These are phyloP conservation scores for Ophiorrhiza pumila DNA, from an alignment of 257 asterid species.

Conservation along the genomic window DNA sequence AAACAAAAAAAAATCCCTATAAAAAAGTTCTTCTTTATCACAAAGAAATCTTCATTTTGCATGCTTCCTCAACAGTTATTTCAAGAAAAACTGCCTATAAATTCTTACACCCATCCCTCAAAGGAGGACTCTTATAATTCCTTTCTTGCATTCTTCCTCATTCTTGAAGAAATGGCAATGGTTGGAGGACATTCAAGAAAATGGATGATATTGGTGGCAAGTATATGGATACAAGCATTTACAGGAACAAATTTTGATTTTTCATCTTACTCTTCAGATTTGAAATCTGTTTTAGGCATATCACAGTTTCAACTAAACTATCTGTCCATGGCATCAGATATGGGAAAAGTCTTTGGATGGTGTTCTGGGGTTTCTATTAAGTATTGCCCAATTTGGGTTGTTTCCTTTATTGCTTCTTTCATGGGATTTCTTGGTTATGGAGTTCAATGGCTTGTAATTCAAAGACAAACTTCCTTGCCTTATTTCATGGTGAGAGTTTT, in stretches of 20 bases:
- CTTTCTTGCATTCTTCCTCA: neutral
- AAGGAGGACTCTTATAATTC: conserved; percentile 5
- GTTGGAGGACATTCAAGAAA: conserved; percentile 38
- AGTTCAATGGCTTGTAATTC: conserved; percentile 56
- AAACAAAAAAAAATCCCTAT: neutral
- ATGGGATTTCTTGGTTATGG: conserved; percentile 66
- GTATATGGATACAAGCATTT: conserved; percentile 66
- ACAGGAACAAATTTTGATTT: conserved; percentile 64
- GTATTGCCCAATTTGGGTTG: conserved; percentile 46
- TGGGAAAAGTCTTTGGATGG: conserved; percentile 75
- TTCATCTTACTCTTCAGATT: conserved; percentile 47
- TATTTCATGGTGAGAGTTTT: conserved; percentile 57
- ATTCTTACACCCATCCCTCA: too few species aligned
- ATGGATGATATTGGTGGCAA: conserved; percentile 56
- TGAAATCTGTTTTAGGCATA: conserved; percentile 44
- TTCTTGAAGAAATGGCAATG: neutral
- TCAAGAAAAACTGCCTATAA: neutral
- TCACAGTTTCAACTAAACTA: conserved; percentile 62
- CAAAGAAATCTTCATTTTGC: neutral
- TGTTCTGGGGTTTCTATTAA: conserved; percentile 50
- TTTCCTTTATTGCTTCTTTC: conserved; percentile 45
- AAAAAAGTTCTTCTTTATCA: neutral
- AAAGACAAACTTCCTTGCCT: conserved; percentile 40
- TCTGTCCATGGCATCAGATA: conserved; percentile 55
- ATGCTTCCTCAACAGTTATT: neutral